Evolutionary conservation across 345 rosid species (phyloP).

Genomic region (Clarkia xantiana): DNA sequence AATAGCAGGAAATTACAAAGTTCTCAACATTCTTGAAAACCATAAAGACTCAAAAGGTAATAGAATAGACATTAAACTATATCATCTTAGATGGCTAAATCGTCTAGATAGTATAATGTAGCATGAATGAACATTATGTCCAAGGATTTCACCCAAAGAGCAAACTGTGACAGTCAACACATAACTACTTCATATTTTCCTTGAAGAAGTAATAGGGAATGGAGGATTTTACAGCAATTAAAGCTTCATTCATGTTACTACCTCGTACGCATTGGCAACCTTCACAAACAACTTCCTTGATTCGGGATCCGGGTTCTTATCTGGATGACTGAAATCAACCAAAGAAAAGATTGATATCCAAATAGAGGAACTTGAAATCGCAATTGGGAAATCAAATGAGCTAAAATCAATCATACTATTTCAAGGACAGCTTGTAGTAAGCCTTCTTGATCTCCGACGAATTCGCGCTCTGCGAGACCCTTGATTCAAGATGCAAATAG

Average conservation of each 20-base stretch:
- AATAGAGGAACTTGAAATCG: neutral
- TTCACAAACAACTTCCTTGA: conserved; percentile 77
- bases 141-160: too few species aligned
- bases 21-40: too few species aligned
- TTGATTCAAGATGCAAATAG: conserved; percentile 10
- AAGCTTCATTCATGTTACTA: neutral
- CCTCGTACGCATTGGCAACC: conserved; percentile 97
- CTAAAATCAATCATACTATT: conserved; percentile 41
- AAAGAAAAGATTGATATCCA: conserved; percentile 5
- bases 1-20: too few species aligned
- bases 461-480: conserved; percentile 81
- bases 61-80: too few species aligned
- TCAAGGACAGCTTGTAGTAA: conserved; percentile 79
- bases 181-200: too few species aligned
- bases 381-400: neutral
- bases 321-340: conserved; percentile 55
- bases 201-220: too few species aligned
- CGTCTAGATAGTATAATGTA: too few species aligned
- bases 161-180: too few species aligned
- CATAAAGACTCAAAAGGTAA: too few species aligned
- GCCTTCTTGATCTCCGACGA: conserved; percentile 91
- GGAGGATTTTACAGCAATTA: too few species aligned
- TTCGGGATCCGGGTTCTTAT: conserved; percentile 95
- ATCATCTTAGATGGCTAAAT: too few species aligned
- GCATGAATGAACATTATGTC: too few species aligned